These are phyloP conservation scores for Eragrostis nindensis DNA, from an alignment of 176 grass and related monocot genomes.

Conservation along the genomic window DNA sequence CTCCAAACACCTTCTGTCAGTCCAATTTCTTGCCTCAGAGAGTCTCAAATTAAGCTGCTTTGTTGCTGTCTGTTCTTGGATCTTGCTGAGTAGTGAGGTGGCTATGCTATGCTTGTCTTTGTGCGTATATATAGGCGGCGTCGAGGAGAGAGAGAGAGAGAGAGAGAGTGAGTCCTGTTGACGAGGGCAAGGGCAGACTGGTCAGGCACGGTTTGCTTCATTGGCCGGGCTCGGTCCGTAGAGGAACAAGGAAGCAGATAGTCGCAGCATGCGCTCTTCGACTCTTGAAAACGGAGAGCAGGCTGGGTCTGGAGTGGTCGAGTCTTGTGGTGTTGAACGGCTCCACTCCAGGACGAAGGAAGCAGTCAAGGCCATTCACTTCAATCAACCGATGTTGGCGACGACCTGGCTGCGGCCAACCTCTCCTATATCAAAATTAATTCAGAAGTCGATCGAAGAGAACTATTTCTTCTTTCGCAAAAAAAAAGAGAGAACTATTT, in stretches of 20 bases:
- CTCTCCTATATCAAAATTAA: background rate
- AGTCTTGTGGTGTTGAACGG: constrained; percentile 1
- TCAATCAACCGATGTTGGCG: constrained; percentile 13
- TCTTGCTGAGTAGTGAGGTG: background rate
- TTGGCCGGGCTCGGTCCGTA: background rate
- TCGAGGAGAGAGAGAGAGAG: no score
- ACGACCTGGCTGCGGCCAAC: background rate
- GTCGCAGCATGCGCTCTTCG: background rate
- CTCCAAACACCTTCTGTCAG: background rate
- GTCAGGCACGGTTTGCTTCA: background rate
- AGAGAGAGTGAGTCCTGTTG: constrained; percentile 4
- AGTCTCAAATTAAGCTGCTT: background rate
- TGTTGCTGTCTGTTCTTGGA: background rate
- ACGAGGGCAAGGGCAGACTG: constrained; percentile 18
- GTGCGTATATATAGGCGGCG: background rate
- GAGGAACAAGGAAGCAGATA: background rate
- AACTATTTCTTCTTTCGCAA: background rate
- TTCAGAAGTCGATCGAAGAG: no score
- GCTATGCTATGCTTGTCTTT: background rate
- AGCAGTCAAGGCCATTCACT: constrained; percentile 26
- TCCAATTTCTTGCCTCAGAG: background rate
- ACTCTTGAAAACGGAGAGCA: background rate
- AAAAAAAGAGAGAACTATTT: background rate
- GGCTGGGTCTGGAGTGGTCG: background rate
- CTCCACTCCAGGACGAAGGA: background rate